Evolutionary conservation across 2,329 filamentous ascomycete genomes (phyloP), one percentile per base, ranked within the genome.

Genomic region (Colletotrichum cuscutae): DNA sequence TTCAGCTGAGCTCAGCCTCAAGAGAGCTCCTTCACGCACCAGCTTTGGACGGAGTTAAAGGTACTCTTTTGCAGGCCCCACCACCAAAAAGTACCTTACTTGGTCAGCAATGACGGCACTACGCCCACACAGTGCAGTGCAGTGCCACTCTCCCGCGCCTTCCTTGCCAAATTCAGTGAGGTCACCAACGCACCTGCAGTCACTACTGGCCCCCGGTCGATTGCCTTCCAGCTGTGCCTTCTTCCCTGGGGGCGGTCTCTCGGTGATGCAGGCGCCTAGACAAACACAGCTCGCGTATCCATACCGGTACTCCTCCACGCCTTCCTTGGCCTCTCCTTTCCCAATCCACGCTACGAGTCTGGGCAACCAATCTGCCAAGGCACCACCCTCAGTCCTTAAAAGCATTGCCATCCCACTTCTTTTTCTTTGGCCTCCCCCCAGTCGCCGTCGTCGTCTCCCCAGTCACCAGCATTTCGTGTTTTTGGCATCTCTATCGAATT

Each of bases 321-420:
- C 30, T 59, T 49, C 30, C 64, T 37, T 28, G 19, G 6, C 42
- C 68, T 13, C 49, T 30, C 35, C n/a, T 59, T 60, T 42, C 46
- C 46, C 24, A 28, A 46, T 56, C 32, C 46, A 60, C 68, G 54
- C 68, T 61, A 67, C 63, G 28, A 60, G 63, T 54, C 68, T 67
- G 30, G 52, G 58, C 58, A 53, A 54, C 69, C 65, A 69, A 26
- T 68, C 30, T 59, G 69, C 69, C 69, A 72, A 72, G 68, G 59
- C 62, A 71, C 32, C 52, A 60, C 52, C 28, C 30, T 68, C 42
- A 22, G 32, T 65, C 58, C 37, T 65, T 68, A 72, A 68, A 68
- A 62, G 53, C 53, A 64, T 72, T 63, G 59, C 59, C n/a, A 72
- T 72, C 65, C 69, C 69, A 64, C 69, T 72, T 49, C 65, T 62